phyloP scores from a whole-genome alignment of 208 protist genomes.

The Dictyostelium gargantuum region DNA sequence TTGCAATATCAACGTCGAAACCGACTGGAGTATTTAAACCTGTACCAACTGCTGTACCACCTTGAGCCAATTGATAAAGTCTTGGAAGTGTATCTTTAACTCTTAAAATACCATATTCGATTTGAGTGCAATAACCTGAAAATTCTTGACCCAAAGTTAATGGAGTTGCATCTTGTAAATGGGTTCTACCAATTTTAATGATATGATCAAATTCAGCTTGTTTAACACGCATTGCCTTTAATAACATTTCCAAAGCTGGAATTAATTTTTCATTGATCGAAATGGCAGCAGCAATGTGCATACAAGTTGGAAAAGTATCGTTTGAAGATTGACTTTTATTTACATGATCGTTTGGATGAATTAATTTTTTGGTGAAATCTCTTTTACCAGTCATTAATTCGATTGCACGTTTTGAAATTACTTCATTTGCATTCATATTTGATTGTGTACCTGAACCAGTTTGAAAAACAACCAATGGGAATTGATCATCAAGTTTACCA shows the following conservation, averaged over 20 bases:
- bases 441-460: conserved; percentile 92
- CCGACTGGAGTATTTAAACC: conserved; percentile 85
- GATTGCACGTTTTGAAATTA: conserved; percentile 90
- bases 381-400: conserved; percentile 87
- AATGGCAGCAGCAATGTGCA: conserved; percentile 86
- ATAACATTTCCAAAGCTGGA: conserved; percentile 78
- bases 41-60: conserved; percentile 94
- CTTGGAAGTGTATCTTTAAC: conserved; percentile 78
- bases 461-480: conserved; percentile 87
- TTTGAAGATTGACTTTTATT: conserved; percentile 92
- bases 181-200: conserved; percentile 94
- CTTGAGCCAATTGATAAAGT: conserved; percentile 88
- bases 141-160: conserved; percentile 90
- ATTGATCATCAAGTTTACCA: conserved; percentile 84
- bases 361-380: conserved; percentile 84
- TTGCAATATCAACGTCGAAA: conserved; percentile 79
- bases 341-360: conserved; percentile 95
- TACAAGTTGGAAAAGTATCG: conserved; percentile 89
- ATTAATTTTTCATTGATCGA: conserved; percentile 79
- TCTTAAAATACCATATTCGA: conserved; percentile 81
- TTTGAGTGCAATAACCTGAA: conserved; percentile 85
- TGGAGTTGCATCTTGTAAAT: conserved; percentile 92
- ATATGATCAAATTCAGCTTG: conserved; percentile 84
- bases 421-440: conserved; percentile 95
- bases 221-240: conserved; percentile 80